phyloP scores from a whole-genome alignment of 2,329 filamentous ascomycete genomes.

The Onygenales sp. region DNA sequence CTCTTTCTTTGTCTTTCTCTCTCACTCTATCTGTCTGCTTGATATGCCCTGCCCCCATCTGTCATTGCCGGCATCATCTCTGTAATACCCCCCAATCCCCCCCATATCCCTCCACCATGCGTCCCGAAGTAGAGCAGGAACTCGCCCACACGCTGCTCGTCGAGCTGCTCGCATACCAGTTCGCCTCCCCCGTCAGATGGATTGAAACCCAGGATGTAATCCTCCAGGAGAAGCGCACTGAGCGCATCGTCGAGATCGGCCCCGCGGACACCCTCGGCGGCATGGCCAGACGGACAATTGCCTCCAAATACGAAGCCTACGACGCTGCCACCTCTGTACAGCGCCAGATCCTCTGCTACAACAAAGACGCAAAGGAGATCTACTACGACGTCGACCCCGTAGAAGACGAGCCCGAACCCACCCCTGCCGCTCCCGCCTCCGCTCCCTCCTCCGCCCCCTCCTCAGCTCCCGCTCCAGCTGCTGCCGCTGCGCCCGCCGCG shows the following conservation, averaged over 20 bases:
- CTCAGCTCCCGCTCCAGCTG: conserved; percentile 39
- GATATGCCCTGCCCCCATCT: background rate
- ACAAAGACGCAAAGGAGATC: conserved; percentile 98
- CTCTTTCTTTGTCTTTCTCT: background rate
- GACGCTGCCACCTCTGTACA: conserved; percentile 94
- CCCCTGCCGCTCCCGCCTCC: conserved; percentile 27
- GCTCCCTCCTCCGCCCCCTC: conserved; percentile 32
- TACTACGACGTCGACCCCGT: conserved; percentile 97
- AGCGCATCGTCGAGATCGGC: conserved; percentile 95
- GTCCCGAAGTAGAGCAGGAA: conserved; percentile 98
- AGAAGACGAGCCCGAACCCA: conserved; percentile 70
- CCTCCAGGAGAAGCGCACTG: conserved; percentile 87
- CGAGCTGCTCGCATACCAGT: conserved; percentile 97
- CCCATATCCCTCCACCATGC: conserved; percentile 48
- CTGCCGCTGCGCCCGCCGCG: conserved; percentile 49
- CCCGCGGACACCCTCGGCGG: conserved; percentile 93
- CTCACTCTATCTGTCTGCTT: conserved; percentile 6
- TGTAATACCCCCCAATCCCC: conserved; percentile 1
- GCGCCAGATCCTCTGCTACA: conserved; percentile 97
- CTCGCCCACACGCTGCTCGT: conserved; percentile 96
- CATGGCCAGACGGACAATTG: conserved; percentile 93
- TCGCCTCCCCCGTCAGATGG: conserved; percentile 97
- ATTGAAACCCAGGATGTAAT: conserved; percentile 99
- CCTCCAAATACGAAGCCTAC: conserved; percentile 96
- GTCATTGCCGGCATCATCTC: conserved; percentile 1